Conservation (phyloP, 441 rosid genomes). For the Theobroma grandiflorum region DNA sequence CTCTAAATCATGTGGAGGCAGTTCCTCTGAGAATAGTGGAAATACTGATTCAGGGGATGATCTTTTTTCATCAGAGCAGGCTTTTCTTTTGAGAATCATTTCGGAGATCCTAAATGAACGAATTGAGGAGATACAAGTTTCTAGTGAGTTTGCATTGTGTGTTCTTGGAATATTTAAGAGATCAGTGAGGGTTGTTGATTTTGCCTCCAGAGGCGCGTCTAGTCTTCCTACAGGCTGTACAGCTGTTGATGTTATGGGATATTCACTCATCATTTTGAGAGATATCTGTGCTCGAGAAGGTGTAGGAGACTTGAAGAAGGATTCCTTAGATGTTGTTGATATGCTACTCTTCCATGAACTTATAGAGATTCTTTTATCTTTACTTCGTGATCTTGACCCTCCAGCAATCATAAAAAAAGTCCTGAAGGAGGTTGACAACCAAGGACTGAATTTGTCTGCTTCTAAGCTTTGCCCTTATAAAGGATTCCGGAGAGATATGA, state of each 20-base stretch:
- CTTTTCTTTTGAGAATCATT: constrained; percentile 61
- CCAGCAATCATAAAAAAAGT: constrained; percentile 63
- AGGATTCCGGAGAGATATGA: constrained; percentile 85
- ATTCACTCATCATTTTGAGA: constrained; percentile 63
- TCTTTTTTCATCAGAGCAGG: constrained; percentile 59
- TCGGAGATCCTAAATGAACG: constrained; percentile 70
- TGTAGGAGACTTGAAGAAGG: constrained; percentile 35
- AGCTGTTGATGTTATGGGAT: constrained; percentile 62
- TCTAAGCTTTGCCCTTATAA: constrained; percentile 65
- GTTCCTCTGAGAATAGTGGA: constrained; percentile 30
- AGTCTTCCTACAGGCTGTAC: constrained; percentile 70
- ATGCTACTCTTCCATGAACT: constrained; percentile 58
- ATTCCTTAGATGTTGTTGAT: constrained; percentile 42
- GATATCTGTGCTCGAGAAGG: constrained; percentile 62
- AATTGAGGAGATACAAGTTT: constrained; percentile 48
- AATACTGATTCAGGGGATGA: constrained; percentile 19
- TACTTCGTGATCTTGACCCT: constrained; percentile 74
- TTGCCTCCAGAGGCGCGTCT: constrained; percentile 41
- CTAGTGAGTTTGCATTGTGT: constrained; percentile 42
- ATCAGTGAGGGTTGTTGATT: constrained; percentile 47
- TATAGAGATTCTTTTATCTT: constrained; percentile 49
- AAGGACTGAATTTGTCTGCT: constrained; percentile 24
- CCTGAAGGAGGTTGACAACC: constrained; percentile 39
- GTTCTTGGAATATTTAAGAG: constrained; percentile 55
- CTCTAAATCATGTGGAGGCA: constrained; percentile 34